Base-by-base conservation (phyloP, 73 alveolate genomes). In the Stentor coeruleus region DNA sequence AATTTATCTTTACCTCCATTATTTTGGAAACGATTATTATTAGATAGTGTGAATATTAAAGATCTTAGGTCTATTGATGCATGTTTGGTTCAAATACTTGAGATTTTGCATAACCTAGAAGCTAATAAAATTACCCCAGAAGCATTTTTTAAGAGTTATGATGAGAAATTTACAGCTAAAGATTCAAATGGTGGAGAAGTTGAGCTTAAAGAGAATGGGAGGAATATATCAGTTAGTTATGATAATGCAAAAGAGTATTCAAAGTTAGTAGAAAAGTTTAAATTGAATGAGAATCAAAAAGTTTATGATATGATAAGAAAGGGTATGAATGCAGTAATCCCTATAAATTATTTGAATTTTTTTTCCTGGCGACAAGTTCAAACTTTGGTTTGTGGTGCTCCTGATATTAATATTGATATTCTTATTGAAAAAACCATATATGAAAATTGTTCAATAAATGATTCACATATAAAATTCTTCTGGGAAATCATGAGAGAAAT, bases 301-400 rank as follows among this genome's bases (percentile, higher is more conserved):
- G 91, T 85, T 84, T 82, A 88, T 6, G 93, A 91, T 49, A 60
- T 92, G 33, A 91, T 93, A 20, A 83, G 90, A 77, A 89, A 83
- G 81, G 98, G 98, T 3, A 84, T 94, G 35, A 88, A 85, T 58
- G 84, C 92, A 73, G 94, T 92, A 14, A 87, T 93, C 59, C 96
- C 96, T 41, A 35, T 86, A 0, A 91, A 88, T 42, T 76, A 90
- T 74, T 59, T 91, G 83, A 87, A 92, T 81, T 74, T 86, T 41
- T 76, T 92, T 38, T 74, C 90, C 35, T 95, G 98, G 98, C 83
- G 80, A 74, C 97, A 95, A 81, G 80, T 95, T 40, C 98, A 95
- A 84, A 87, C 90, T 84, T 85, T 91, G 57, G 98, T 95, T 26
- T 94, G 98, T 36, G 99, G 99, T 40, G 92, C 89, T 38, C 94